Conservation (phyloP, 306 rosid genomes). For the Senna tora region DNA sequence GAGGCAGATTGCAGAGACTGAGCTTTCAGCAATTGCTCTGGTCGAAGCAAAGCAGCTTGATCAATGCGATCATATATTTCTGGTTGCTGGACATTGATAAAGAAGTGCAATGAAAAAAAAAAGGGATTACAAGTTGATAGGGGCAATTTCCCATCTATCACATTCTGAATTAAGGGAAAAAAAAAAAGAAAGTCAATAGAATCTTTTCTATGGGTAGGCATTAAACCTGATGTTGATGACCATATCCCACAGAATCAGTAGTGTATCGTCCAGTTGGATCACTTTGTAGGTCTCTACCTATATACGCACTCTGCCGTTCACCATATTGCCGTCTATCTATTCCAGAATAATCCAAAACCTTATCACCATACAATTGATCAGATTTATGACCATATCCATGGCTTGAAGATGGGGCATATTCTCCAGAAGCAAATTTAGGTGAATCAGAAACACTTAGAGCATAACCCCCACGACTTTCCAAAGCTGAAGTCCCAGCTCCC, state of each 20-base stretch:
- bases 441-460: conserved; percentile 71
- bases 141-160: conserved; percentile 3
- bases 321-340: conserved; percentile 88
- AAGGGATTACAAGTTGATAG: conserved; percentile 12
- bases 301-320: conserved; percentile 74
- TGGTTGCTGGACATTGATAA: conserved; percentile 47
- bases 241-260: conserved; percentile 73
- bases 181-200: conserved; percentile 22
- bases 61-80: conserved; percentile 90
- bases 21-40: conserved; percentile 88
- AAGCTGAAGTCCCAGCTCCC: conserved; percentile 68
- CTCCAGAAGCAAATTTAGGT: conserved; percentile 79
- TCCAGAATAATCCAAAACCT: conserved; percentile 76
- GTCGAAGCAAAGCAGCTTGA: conserved; percentile 85
- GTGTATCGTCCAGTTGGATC: conserved; percentile 77
- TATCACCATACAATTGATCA: conserved; percentile 81
- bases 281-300: conserved; percentile 77
- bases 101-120: conserved; percentile 30
- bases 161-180: background rate
- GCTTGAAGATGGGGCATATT: conserved; percentile 76
- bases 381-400: conserved; percentile 82
- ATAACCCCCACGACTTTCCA: conserved; percentile 84
- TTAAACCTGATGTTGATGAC: conserved; percentile 82
- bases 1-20: conserved; percentile 83
- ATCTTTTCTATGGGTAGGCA: conserved; percentile 21